phyloP scores from a whole-genome alignment of 345 rosid genomes.

The Aethionema arabicum region DNA sequence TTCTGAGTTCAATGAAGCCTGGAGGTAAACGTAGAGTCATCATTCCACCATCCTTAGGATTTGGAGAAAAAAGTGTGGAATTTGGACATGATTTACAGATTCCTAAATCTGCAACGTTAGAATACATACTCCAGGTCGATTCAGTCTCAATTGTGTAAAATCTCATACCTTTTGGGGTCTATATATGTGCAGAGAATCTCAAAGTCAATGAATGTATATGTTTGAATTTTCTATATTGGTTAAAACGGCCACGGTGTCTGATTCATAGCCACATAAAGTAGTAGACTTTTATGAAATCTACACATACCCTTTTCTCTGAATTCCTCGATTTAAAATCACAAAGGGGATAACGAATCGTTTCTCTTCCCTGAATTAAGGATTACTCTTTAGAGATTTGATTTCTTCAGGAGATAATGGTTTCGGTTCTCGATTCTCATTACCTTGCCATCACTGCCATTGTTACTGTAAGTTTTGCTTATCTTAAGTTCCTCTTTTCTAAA shows the following conservation, averaged over 20 bases:
- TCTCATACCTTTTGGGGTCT: not conserved
- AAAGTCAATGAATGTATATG: not conserved
- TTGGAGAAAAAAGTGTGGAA: slow-evolving; percentile 65
- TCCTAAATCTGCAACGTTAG: slow-evolving; percentile 67
- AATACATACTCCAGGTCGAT: slow-evolving; percentile 64
- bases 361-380: not conserved
- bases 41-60: slow-evolving; percentile 70
- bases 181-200: not conserved
- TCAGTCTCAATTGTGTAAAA: slow-evolving; percentile 43
- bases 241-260: slow-evolving; percentile 31
- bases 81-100: slow-evolving; percentile 57
- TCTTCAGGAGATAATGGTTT: slow-evolving; percentile 52
- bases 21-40: slow-evolving; percentile 87
- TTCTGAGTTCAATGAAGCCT: slow-evolving; percentile 68
- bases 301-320: not conserved
- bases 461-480: slow-evolving; percentile 45
- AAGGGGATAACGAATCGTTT: slow-evolving; percentile 30
- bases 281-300: slow-evolving; percentile 1
- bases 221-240: slow-evolving; percentile 3
- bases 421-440: slow-evolving; percentile 79
- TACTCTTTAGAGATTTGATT: not conserved
- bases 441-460: slow-evolving; percentile 52
- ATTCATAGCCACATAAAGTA: slow-evolving; percentile 27
- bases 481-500: not conserved
- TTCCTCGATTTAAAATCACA: not conserved